Conservation (phyloP, 345 rosid species). For the Geranium rotundifolium region DNA sequence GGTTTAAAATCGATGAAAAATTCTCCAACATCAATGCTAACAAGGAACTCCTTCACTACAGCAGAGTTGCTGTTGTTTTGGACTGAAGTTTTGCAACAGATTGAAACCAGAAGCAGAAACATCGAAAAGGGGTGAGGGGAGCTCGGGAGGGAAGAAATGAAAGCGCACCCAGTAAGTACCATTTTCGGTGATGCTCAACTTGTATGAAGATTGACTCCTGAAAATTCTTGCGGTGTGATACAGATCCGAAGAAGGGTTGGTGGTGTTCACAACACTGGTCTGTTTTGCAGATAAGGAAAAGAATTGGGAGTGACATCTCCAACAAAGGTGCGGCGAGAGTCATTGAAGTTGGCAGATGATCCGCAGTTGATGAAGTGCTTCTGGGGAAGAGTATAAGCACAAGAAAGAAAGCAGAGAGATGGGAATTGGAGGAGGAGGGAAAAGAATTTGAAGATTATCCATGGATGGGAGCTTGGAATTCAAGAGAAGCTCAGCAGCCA, state of each 20-base stretch:
- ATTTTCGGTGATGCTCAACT: slow-evolving; percentile 11
- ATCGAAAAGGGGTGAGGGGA: slow-evolving; percentile 24
- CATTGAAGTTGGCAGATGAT: slow-evolving; percentile 5
- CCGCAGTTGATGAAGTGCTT: slow-evolving; percentile 25
- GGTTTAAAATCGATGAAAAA: slow-evolving; percentile 32
- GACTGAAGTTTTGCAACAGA: slow-evolving; percentile 20
- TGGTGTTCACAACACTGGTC: slow-evolving; percentile 1
- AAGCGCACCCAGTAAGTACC: slow-evolving; percentile 37
- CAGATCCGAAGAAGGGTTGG: neutral
- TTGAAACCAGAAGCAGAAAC: slow-evolving; percentile 25
- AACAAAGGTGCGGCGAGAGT: slow-evolving; percentile 7
- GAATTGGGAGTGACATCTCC: slow-evolving; percentile 8
- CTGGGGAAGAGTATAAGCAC: neutral
- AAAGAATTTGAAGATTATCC: neutral
- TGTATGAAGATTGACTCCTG: slow-evolving; percentile 20
- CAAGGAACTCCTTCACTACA: slow-evolving; percentile 31
- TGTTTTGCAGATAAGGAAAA: slow-evolving; percentile 2
- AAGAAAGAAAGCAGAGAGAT: neutral
- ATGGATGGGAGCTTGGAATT: neutral
- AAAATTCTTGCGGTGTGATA: slow-evolving; percentile 35
- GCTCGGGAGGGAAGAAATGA: slow-evolving; percentile 26
- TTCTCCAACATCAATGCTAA: slow-evolving; percentile 11
- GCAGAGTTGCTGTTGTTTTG: slow-evolving; percentile 8
- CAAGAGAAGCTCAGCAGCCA: no score
- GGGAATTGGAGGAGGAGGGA: slow-evolving; percentile 8